Conservation (phyloP, 495 filamentous ascomycete genomes). For the Aspergillus panamensis region DNA sequence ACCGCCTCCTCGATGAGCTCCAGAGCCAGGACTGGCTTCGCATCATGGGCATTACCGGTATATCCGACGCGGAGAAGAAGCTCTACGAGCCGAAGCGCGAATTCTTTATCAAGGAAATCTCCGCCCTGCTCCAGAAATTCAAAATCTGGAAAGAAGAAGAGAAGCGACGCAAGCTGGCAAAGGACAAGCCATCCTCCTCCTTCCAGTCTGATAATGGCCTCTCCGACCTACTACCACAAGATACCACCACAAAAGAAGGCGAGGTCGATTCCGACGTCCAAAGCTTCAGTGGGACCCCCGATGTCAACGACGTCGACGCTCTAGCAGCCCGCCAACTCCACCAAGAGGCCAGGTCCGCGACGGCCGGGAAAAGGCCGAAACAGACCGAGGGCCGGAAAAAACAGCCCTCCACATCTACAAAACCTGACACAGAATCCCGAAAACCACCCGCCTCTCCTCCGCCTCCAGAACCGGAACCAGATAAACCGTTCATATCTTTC, state of each 20-base stretch:
- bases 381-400: slow-evolving; percentile 18
- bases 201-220: slow-evolving; percentile 23
- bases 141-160: slow-evolving; percentile 85
- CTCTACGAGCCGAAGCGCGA: slow-evolving; percentile 80
- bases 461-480: slow-evolving; percentile 29
- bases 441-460: not conserved
- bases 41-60: slow-evolving; percentile 84
- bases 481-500: slow-evolving; percentile 79
- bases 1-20: slow-evolving; percentile 80
- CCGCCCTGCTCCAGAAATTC: slow-evolving; percentile 81
- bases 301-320: slow-evolving; percentile 70
- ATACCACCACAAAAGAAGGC: slow-evolving; percentile 9
- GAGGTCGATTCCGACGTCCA: slow-evolving; percentile 31
- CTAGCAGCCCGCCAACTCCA: slow-evolving; percentile 69
- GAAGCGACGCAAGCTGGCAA: slow-evolving; percentile 69
- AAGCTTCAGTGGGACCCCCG: slow-evolving; percentile 52
- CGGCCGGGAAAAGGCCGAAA: slow-evolving; percentile 32
- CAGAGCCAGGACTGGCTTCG: slow-evolving; percentile 91
- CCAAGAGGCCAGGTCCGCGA: slow-evolving; percentile 58
- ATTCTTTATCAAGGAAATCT: slow-evolving; percentile 77
- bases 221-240: not conserved
- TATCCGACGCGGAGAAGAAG: slow-evolving; percentile 78
- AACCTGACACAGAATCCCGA: not conserved
- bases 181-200: slow-evolving; percentile 47
- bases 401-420: slow-evolving; percentile 10